Base-by-base conservation (phyloP, 1,139 yeast species). In the Zygosaccharomyces sapae region DNA sequence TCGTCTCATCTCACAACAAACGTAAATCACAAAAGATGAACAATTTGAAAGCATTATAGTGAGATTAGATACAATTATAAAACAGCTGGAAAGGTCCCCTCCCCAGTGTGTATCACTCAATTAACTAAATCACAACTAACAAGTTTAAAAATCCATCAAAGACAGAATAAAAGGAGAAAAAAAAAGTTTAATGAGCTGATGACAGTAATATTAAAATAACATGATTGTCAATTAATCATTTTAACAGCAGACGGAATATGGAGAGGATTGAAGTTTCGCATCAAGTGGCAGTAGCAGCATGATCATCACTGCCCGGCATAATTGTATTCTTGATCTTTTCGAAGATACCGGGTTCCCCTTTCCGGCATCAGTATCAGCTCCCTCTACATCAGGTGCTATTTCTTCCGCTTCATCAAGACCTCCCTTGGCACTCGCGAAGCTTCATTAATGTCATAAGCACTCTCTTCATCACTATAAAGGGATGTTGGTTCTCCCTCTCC, bases 271-370 rank as follows among this genome's bases (percentile, higher is more conserved):
- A n/a, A 13, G 10, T n/a, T 18, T 16, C 29, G 19, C 20, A 27
- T 38, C 22, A 38, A 29, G 22, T 24, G 33, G 34, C 25, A 9
- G 41, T 29, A 4, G 41, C 33, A 27, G 34, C 24, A 22, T 38
- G n/a, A 5, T 27, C 41, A 33, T 31, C 19, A 12, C 24, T 29
- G 12, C 41, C 34, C 5, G 41, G 41, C 34, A 38, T 27, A 8
- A 48, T 38, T 8, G 47, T 46, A 27, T 40, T 41, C 40, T 44
- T 48, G 31, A 48, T 44, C 24, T 37, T 41, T 8, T 38, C 49
- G 20, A 48, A 38, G 8, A 48, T 38, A 16, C 51, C 51, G 1
- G 47, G 45, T 19, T 45, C 38, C 16, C 42, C 27, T 19, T 25
- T 8, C 42, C 42, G 13, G 44, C 9, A 12, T 45, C 41, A 8